Evolutionary conservation across 805 yeast genomes (phyloP).

Genomic region (Metschnikowia chrysomelidarum): DNA sequence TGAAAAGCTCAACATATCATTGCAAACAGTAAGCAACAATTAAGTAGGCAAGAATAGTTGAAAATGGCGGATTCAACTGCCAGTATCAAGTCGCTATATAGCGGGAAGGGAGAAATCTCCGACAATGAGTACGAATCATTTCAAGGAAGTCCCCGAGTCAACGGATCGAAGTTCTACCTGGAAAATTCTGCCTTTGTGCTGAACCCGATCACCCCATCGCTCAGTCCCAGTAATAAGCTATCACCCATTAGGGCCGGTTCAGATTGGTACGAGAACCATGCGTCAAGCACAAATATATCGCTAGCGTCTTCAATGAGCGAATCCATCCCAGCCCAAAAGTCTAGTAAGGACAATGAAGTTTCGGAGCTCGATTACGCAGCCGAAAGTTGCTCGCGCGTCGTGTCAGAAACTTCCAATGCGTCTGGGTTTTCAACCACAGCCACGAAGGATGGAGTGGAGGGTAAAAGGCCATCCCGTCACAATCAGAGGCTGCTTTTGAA

Average conservation of each 20-base stretch:
- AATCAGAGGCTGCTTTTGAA: conserved; percentile 38
- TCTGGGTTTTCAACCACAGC: conserved; percentile 73
- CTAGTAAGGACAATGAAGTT: conserved; percentile 6
- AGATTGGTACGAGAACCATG: conserved; percentile 4
- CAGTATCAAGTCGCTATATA: conserved; percentile 37
- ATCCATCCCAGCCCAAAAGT: conserved; percentile 20
- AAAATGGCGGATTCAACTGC: conserved; percentile 44
- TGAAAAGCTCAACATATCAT: neutral
- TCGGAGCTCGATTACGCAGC: conserved; percentile 5
- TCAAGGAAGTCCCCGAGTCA: neutral
- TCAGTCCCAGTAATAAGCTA: too few species aligned
- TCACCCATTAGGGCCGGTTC: too few species aligned
- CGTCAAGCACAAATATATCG: conserved; percentile 24
- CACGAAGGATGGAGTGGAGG: conserved; percentile 72
- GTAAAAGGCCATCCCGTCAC: conserved; percentile 50
- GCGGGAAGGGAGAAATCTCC: conserved; percentile 30
- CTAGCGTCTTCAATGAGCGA: conserved; percentile 27
- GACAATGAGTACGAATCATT: conserved; percentile 9
- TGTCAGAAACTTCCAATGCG: conserved; percentile 59
- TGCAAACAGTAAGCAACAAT: too few species aligned
- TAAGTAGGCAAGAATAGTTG: too few species aligned
- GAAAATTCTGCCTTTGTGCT: too few species aligned
- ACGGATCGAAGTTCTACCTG: too few species aligned
- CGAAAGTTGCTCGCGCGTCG: conserved; percentile 48
- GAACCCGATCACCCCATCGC: too few species aligned